Base-by-base conservation (phyloP, 2,329 filamentous ascomycete species). In the Alternaria rosae region DNA sequence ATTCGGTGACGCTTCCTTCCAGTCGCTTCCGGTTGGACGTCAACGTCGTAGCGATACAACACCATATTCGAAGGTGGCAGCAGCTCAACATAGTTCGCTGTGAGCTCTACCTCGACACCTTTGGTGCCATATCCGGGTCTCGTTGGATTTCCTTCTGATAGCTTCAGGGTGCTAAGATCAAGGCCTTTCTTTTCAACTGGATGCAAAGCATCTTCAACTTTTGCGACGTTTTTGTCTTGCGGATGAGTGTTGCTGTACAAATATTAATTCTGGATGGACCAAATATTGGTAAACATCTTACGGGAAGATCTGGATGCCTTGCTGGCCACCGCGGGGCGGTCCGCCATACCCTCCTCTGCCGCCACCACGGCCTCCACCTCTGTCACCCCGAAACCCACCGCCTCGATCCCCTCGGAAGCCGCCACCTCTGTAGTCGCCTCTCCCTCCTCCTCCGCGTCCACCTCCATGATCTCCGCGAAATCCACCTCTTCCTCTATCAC, bases 31-130 rank as follows among this genome's bases (percentile, higher is more conserved):
- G 66, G 66, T 8, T 12, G 26, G 15, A 66, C 54, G 1, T 55
- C 30, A 4, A 71, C 51, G 15, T 63, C 54, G 54, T 71, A 71
- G 1, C 57, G 57, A 17, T 71, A 30, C 7, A 71, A 59, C 2
- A 67, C 47, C 50, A 70, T 55, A 6, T 62, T 54, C 2, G 64
- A 61, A 15, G 51, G 47, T 10, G 68, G 61, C 9, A 67, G 28
- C n/a, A 71, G 20, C 52, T 71, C 64, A 17, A 71, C 60, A 38
- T 70, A 71, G 48, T 71, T 71, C 3, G 68, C 64, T 2, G 58
- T 65, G 5, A 71, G 68, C 25, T 61, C 54, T 2, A 71, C 64
- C 21, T 65, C 61, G 21, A 38, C 32, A 13, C 67, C 67, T 17
- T 12, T 43, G 8, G 67, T 69, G 25, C 69, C 67, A 59, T 66